phyloP scores from a whole-genome alignment of 441 rosid species.

The Gossypium trilobum region DNA sequence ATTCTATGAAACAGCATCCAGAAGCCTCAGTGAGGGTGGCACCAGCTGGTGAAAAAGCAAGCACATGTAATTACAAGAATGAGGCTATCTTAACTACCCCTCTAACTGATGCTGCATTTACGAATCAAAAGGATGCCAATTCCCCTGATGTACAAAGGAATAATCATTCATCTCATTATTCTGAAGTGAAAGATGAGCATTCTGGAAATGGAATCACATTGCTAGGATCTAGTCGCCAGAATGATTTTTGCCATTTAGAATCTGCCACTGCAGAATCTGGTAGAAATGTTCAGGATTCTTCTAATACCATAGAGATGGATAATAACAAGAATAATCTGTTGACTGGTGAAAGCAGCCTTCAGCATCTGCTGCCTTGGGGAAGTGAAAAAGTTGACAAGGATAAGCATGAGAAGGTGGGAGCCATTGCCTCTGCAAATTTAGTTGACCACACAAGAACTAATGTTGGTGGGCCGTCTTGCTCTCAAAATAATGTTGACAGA shows the following conservation, averaged over 20 bases:
- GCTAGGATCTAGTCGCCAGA: constrained; percentile 22
- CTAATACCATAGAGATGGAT: constrained; percentile 21
- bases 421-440: constrained; percentile 27
- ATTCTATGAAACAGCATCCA: constrained; percentile 21
- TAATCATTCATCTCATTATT: constrained; percentile 26
- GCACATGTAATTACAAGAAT: constrained; percentile 18
- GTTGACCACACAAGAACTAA: constrained; percentile 33
- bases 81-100: constrained; percentile 29
- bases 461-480: constrained; percentile 47
- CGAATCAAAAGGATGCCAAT: constrained; percentile 24
- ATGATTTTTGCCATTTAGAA: constrained; percentile 25
- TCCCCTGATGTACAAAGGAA: constrained; percentile 27
- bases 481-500: constrained; percentile 68
- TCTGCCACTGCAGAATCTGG: constrained; percentile 25
- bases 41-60: constrained; percentile 23
- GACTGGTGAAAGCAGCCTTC: constrained; percentile 20
- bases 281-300: constrained; percentile 28
- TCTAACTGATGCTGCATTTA: constrained; percentile 22
- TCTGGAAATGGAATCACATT: constrained; percentile 29
- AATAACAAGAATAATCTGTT: constrained; percentile 22
- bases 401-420: constrained; percentile 39
- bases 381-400: constrained; percentile 32
- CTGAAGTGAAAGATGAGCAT: constrained; percentile 25
- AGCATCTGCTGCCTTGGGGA: constrained; percentile 23
- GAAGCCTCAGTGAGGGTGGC: constrained; percentile 31